A percentile compares a stretch with the other conserved stretches of the same genome.
These are phyloP conservation scores for Bruguiera hainesii DNA, from an alignment of 441 rosid genomes.

Conservation along the genomic window DNA sequence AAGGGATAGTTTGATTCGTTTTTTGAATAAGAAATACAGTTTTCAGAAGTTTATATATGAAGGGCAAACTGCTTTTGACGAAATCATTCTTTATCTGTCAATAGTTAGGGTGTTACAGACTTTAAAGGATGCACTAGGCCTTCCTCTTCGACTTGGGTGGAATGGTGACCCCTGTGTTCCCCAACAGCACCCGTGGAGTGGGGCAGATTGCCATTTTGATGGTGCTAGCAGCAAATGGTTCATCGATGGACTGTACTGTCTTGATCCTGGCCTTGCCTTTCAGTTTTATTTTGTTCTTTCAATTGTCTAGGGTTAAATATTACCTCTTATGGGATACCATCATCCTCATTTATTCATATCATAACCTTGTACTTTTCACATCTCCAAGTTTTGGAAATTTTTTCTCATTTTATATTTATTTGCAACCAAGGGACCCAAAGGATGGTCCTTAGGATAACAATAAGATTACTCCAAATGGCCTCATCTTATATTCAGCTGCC, in stretches of 20 bases:
- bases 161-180: constrained; percentile 99
- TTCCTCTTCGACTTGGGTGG: constrained; percentile 96
- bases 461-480: no score
- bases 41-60: background rate
- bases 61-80: constrained; percentile 12
- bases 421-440: no score
- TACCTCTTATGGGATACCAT: background rate
- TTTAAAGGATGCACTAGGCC: constrained; percentile 63
- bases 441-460: no score
- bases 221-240: constrained; percentile 66
- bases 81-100: constrained; percentile 23
- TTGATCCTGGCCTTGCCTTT: constrained; percentile 24
- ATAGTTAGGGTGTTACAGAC: constrained; percentile 70
- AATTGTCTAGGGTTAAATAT: background rate
- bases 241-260: constrained; percentile 94
- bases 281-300: constrained; percentile 11
- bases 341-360: background rate
- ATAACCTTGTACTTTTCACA: background rate
- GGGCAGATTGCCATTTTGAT: constrained; percentile 82
- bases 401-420: no score
- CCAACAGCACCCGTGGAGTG: constrained; percentile 96
- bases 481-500: no score
- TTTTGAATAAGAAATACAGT: background rate
- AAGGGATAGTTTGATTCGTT: background rate
- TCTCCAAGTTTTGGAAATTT: no score